Base-by-base conservation (phyloP, 1,284 basidiomycete species). In the Porogramme epimiltina region DNA sequence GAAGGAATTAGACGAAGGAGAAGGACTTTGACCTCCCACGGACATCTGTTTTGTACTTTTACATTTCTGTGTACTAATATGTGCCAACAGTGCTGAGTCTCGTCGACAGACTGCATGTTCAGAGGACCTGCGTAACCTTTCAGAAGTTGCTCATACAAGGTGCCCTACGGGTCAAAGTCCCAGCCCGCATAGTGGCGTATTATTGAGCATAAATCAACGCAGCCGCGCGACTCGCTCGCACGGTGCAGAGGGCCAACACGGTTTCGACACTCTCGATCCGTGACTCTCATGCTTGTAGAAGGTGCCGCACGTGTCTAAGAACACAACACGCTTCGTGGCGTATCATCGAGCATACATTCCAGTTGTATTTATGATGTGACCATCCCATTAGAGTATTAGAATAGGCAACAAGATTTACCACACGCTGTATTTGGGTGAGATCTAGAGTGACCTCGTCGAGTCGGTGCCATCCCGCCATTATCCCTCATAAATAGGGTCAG, bases 141-240 rank as follows among this genome's bases (percentile, higher is more conserved):
- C 22, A 40, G 19, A 50, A 20, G 19, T 58, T 79, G 89, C 88
- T 89, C 76, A 83, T 87, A 87, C 49, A 87, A 90, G 89, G 89
- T 91, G 86, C 89, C 85, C 70, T 75, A 65, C 81, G 80, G 83
- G 80, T 75, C 58, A 74, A 89, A 77, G 63, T 63, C 70, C 73
- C 78, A 80, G 73, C 79, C 81, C 80, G 79, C 68, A 65, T 59
- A 63, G 61, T 73, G 87, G 89, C 85, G 89, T 91, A 91, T 91
- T 69, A 76, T 87, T 84, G 85, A 89, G 88, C 89, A 80, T 42
- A 76, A 46, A 75, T 58, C 39, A 49, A 73, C 18, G 16, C 5
- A 20, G 31, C 20, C 46, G 20, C 19, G 13, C 26, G 41, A 24
- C 4, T 40, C 2, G 16, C 20, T 36, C 34, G 28, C 28, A n/a